Evolutionary conservation across 2,329 filamentous ascomycete species (phyloP).

Genomic region (Scedosporium minutisporum): DNA sequence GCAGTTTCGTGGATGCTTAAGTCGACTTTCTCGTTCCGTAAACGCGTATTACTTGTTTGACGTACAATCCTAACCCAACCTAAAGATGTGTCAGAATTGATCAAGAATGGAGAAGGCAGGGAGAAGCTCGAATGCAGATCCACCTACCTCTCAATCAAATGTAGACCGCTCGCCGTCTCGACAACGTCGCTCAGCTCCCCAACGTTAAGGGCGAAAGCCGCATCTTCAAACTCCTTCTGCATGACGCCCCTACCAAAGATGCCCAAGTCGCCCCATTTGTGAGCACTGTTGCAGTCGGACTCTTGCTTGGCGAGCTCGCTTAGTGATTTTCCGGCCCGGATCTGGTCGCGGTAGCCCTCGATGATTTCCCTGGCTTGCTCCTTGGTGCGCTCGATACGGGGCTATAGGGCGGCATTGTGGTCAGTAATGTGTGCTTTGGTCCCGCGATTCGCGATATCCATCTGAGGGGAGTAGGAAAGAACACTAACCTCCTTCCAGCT

Average conservation of each 20-base stretch:
- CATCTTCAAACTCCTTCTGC: slow-evolving; percentile 98
- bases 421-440: slow-evolving; percentile 4
- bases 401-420: slow-evolving; percentile 23
- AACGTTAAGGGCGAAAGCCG: slow-evolving; percentile 78
- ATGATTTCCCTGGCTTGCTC: slow-evolving; percentile 78
- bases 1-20: too few species aligned
- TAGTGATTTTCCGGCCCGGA: slow-evolving; percentile 60
- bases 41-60: too few species aligned
- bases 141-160: slow-evolving; percentile 83
- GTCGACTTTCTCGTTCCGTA: too few species aligned
- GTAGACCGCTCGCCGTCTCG: slow-evolving; percentile 86
- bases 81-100: not conserved
- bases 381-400: slow-evolving; percentile 78
- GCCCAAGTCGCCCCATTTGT: slow-evolving; percentile 88
- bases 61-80: not conserved
- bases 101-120: not conserved
- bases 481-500: slow-evolving; percentile 72
- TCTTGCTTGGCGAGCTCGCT: slow-evolving; percentile 81
- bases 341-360: slow-evolving; percentile 62
- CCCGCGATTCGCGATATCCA: too few species aligned
- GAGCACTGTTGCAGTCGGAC: slow-evolving; percentile 90
- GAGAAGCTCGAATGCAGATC: not conserved
- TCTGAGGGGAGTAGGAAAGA: not conserved
- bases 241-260: slow-evolving; percentile 93
- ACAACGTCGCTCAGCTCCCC: slow-evolving; percentile 82